Evolutionary conservation across 2,329 filamentous ascomycete genomes (phyloP), one percentile per base, ranked within the genome.

Genomic region (Colletotrichum horii): DNA sequence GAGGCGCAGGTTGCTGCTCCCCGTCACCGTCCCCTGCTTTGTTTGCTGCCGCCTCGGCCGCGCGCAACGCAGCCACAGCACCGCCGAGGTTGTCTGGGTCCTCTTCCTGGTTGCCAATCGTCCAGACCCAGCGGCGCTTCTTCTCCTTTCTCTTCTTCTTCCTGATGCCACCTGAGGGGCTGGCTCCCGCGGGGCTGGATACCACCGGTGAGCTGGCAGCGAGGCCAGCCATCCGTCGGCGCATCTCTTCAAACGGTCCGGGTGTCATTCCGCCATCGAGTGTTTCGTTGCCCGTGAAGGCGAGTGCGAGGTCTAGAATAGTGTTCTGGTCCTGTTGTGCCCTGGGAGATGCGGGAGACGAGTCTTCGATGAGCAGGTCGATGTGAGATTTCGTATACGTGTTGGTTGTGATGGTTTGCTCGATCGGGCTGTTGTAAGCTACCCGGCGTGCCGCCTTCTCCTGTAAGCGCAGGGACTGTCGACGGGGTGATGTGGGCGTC

Each of bases 91-190:
- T 83, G 71, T 86, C 84, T 64, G 87, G 84, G 16, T 86, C 84
- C 16, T 87, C 83, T 3, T 87, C 87, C 2, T 90, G 89, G 74
- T 88, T 87, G 4, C 89, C 90, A 60, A 93, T 92, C 2, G 92
- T 93, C 92, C 92, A 93, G 43, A 92, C 89, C 92, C 91, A 93
- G 58, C 89, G 89, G 15, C 91, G 85, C 82, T 90, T 92, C 87
- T 91, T 93, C 78, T 93, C 91, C 80, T 85, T 86, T 36, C 84
- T 83, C 81, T 88, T 91, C 12, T 88, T 85, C 81, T 91, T 92
- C n/a, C 88, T 86, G 64, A 90, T 84, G 3, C 88, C 88, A 2
- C 83, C 80, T 6, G 84, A 82, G 0, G 88, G 86, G 3, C 84
- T 85, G 34, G 66, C 64, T 9, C 14, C 38, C 22, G 58, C 58